Evolutionary conservation across 352 stramenopile genomes (phyloP).

Genomic region (Pythium chondricola): DNA sequence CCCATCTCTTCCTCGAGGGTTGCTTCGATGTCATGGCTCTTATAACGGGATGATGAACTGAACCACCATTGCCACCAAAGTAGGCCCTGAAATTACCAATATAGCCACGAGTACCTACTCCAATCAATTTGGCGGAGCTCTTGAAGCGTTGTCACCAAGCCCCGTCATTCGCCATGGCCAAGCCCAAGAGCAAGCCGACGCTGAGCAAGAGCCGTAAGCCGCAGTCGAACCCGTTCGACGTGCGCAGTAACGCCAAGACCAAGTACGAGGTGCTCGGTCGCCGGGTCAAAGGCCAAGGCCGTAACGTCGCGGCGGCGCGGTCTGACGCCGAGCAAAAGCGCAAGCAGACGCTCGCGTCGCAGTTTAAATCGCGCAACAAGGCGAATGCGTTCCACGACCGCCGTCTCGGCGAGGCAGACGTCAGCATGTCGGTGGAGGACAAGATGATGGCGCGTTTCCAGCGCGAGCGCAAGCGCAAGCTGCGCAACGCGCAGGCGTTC

Average conservation of each 20-base stretch:
- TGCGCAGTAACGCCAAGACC: constrained; percentile 75
- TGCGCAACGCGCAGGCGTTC: constrained; percentile 70
- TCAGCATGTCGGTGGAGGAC: constrained; percentile 85
- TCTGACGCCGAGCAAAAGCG: constrained; percentile 79
- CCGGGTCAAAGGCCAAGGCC: constrained; percentile 82
- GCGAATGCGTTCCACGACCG: constrained; percentile 87
- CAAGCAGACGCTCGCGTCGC: constrained; percentile 75
- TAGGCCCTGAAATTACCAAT: too few species aligned
- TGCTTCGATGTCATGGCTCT: background rate
- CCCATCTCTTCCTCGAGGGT: constrained; percentile 15
- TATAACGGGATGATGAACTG: too few species aligned
- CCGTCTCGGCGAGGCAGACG: constrained; percentile 79
- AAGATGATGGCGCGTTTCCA: constrained; percentile 91
- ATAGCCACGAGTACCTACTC: too few species aligned
- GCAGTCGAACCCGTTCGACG: constrained; percentile 92
- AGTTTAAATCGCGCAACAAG: constrained; percentile 83
- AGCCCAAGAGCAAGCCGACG: constrained; percentile 13
- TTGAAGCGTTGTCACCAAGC: too few species aligned
- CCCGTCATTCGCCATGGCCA: constrained; percentile 9
- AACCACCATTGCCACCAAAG: background rate
- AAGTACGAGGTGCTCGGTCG: constrained; percentile 90
- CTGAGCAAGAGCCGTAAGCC: too few species aligned
- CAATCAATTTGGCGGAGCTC: too few species aligned
- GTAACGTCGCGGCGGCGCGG: constrained; percentile 83
- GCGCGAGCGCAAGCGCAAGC: constrained; percentile 81